A percentile compares a stretch with the other conserved stretches of the same genome.
phyloP scores from a whole-genome alignment of 2,329 filamentous ascomycete species.

The Xylariaceae sp. region DNA sequence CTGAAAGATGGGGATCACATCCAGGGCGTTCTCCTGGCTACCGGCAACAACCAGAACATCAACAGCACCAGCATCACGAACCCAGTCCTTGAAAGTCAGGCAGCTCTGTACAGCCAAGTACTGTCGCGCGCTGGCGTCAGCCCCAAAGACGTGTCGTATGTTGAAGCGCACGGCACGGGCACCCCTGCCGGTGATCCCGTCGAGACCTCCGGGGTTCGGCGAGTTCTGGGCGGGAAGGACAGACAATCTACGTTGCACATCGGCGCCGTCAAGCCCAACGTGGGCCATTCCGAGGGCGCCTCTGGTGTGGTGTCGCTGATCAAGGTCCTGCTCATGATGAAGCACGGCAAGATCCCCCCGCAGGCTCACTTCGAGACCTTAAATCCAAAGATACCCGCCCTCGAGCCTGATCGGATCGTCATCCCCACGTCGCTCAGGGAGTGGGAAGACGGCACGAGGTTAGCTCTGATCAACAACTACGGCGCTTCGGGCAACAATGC shows the following conservation, averaged over 20 bases:
- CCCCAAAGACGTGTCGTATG: constrained; percentile 15
- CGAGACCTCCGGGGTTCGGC: constrained; percentile 3
- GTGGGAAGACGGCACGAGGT: background rate
- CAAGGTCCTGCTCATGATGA: constrained; percentile 4
- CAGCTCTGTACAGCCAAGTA: constrained; percentile 22
- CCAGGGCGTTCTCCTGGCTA: constrained; percentile 30
- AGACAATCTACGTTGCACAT: constrained; percentile 4
- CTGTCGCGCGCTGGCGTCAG: constrained; percentile 18
- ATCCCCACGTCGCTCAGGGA: background rate
- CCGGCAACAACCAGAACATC: constrained; percentile 34
- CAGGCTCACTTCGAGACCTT: constrained; percentile 4
- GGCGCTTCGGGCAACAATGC: constrained; percentile 14
- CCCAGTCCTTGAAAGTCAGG: constrained; percentile 27
- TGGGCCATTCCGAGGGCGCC: constrained; percentile 5
- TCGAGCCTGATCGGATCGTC: background rate
- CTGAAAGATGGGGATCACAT: constrained; percentile 38
- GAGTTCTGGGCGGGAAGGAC: constrained; percentile 2
- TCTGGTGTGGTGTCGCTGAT: constrained; percentile 5
- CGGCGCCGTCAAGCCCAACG: constrained; percentile 6
- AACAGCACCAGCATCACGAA: constrained; percentile 32
- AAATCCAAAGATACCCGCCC: constrained; percentile 3
- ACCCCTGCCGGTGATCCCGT: constrained; percentile 3
- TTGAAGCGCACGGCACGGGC: constrained; percentile 9
- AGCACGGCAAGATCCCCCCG: constrained; percentile 3
- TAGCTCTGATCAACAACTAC: constrained; percentile 11